Evolutionary conservation across 2,329 filamentous ascomycete genomes (phyloP).

Genomic region (Alternaria tenuissima): DNA sequence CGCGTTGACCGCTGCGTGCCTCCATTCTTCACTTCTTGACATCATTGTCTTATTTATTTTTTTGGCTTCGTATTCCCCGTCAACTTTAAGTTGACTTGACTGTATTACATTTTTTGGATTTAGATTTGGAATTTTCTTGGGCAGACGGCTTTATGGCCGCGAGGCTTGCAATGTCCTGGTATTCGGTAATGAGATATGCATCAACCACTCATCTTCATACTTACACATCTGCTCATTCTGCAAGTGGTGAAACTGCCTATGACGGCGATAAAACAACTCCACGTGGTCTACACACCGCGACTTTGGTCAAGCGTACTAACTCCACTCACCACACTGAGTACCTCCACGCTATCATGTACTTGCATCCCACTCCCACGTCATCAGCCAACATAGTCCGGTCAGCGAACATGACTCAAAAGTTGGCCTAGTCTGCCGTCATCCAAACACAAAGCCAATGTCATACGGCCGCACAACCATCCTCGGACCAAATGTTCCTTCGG

Average conservation of each 20-base stretch:
- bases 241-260: not conserved
- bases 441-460: not conserved
- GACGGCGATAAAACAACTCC: not conserved
- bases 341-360: not conserved
- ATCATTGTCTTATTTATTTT: not conserved
- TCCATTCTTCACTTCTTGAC: not conserved
- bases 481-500: not conserved
- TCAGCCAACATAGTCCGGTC: conserved; percentile 24
- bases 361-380: conserved; percentile 7
- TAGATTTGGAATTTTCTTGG: not conserved
- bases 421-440: not conserved
- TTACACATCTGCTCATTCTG: not conserved
- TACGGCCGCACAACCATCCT: not conserved
- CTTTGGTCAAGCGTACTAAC: not conserved
- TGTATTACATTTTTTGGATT: not conserved
- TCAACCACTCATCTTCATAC: not conserved
- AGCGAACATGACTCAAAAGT: conserved; percentile 8
- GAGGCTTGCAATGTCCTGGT: not conserved
- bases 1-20: not conserved
- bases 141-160: not conserved
- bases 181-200: conserved; percentile 1
- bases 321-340: not conserved
- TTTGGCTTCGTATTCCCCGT: not conserved
- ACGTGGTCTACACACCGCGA: not conserved
- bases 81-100: not conserved